Evolutionary conservation across 768 basidiomycete genomes (phyloP).

Genomic region (Pisolithus sp.): DNA sequence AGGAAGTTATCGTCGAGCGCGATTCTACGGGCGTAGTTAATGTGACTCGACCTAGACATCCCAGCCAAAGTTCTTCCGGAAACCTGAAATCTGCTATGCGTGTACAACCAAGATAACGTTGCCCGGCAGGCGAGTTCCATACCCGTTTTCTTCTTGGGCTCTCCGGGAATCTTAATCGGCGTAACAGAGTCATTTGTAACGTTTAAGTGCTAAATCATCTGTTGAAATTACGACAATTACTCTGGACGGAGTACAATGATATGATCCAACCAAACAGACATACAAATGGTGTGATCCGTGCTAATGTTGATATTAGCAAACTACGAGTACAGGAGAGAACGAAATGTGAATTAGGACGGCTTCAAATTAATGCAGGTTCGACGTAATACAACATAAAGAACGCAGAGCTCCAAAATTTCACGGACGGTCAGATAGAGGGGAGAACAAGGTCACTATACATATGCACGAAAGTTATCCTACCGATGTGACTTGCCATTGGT

Average conservation of each 20-base stretch:
- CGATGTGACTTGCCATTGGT: constrained; percentile 59
- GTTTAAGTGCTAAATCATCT: too few species aligned
- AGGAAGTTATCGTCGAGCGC: constrained; percentile 24
- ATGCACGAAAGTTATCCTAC: constrained; percentile 31
- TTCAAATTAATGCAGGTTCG: constrained; percentile 19
- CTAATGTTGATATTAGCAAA: constrained; percentile 10
- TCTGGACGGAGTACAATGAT: background rate
- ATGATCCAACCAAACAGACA: background rate
- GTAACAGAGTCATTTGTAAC: too few species aligned
- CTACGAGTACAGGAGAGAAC: constrained; percentile 20
- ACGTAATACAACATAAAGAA: constrained; percentile 16
- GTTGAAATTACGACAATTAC: too few species aligned
- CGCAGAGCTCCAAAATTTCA: background rate
- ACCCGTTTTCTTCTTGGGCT: background rate
- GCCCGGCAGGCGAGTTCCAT: background rate
- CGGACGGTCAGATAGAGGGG: background rate
- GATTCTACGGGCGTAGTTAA: constrained; percentile 24
- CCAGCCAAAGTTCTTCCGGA: constrained; percentile 21
- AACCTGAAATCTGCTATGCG: constrained; percentile 34
- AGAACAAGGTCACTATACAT: constrained; percentile 13
- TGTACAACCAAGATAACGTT: constrained; percentile 26
- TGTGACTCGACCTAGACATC: constrained; percentile 22
- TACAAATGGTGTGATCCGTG: background rate
- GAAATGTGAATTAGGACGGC: constrained; percentile 24
- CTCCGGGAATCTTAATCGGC: too few species aligned